Evolutionary conservation across 768 basidiomycete genomes (phyloP).

Genomic region (Ephemerocybe angulata): DNA sequence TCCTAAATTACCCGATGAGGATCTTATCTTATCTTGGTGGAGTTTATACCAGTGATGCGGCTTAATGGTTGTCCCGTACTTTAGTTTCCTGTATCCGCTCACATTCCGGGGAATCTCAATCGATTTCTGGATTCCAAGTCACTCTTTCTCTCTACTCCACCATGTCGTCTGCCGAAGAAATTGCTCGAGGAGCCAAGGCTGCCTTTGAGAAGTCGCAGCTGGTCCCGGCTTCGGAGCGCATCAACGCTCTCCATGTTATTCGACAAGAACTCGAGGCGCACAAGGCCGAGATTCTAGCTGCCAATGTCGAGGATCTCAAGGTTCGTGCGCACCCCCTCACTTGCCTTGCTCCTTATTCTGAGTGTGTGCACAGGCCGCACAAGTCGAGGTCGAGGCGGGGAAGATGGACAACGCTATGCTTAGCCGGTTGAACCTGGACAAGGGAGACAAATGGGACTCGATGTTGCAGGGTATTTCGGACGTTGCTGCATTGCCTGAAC

Average conservation of each 20-base stretch:
- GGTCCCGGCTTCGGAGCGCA: constrained; percentile 61
- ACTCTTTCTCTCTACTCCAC: background rate
- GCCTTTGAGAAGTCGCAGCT: constrained; percentile 90
- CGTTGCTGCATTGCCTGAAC: constrained; percentile 82
- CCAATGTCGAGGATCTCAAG: constrained; percentile 79
- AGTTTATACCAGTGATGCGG: background rate
- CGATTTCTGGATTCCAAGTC: background rate
- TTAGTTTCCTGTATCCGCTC: no score
- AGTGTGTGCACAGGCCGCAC: constrained; percentile 56
- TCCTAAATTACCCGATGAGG: background rate
- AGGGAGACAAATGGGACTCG: constrained; percentile 86
- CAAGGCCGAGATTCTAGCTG: constrained; percentile 68
- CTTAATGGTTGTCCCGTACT: background rate
- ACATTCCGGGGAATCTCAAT: no score
- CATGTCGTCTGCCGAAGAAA: constrained; percentile 34
- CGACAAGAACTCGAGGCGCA: constrained; percentile 57
- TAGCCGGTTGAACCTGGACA: constrained; percentile 78
- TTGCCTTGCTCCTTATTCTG: no score
- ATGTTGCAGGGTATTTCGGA: constrained; percentile 90
- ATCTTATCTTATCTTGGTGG: constrained; percentile 5
- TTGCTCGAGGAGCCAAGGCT: constrained; percentile 75
- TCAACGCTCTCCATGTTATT: constrained; percentile 70
- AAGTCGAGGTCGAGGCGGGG: constrained; percentile 74
- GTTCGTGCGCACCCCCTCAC: constrained; percentile 29
- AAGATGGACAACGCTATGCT: constrained; percentile 79